These are phyloP conservation scores for Ceratocystis cubensis DNA, from an alignment of 2,329 filamentous ascomycete genomes.

Conservation along the genomic window DNA sequence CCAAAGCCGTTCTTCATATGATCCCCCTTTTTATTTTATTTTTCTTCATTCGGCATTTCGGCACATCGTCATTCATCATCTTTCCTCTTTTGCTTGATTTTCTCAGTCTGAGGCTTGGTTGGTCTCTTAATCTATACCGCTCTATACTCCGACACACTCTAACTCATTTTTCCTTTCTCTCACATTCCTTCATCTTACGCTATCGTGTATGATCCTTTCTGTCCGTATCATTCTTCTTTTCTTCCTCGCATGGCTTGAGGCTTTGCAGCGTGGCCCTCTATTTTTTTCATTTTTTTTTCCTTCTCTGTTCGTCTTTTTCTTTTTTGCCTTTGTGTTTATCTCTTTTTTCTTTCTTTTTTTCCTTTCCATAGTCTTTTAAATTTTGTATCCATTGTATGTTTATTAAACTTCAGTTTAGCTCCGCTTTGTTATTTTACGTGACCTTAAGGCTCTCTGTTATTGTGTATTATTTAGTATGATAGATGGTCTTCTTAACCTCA, in stretches of 20 bases:
- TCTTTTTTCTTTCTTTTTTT: neutral
- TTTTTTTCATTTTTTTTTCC: neutral
- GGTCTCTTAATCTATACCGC: neutral
- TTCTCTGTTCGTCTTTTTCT: neutral
- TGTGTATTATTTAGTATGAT: neutral
- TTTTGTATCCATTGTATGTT: neutral
- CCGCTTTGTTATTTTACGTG: too few species aligned
- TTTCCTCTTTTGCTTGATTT: neutral
- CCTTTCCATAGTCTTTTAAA: slow-evolving; percentile 6
- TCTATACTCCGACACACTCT: neutral
- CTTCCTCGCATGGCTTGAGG: too few species aligned
- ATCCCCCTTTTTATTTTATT: neutral
- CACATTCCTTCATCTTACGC: neutral
- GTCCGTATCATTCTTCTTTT: neutral
- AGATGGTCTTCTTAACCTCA: neutral
- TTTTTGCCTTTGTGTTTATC: neutral
- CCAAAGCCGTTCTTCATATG: neutral
- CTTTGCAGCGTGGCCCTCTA: too few species aligned
- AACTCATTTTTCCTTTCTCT: neutral
- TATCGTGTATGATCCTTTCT: neutral
- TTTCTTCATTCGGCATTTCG: neutral
- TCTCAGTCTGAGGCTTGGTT: neutral
- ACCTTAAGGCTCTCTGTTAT: too few species aligned
- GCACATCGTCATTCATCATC: too few species aligned
- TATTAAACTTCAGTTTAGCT: too few species aligned